These are phyloP conservation scores for Narthecium ossifragum DNA, from an alignment of 106 monocot genomes.

Conservation along the genomic window DNA sequence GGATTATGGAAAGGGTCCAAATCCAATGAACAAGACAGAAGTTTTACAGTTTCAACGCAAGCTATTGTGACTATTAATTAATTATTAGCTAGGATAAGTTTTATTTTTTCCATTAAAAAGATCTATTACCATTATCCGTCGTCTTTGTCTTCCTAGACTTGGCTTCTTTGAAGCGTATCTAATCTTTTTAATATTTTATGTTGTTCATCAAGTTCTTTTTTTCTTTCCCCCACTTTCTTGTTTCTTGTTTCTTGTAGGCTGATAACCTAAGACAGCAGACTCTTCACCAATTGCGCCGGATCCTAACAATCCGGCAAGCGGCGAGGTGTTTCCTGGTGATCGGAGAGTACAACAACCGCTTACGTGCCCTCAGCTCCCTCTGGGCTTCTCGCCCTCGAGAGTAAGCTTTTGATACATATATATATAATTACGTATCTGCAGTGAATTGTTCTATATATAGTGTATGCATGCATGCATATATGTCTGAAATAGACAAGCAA, in stretches of 20 bases:
- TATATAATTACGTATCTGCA: not conserved
- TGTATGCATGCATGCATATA: not conserved
- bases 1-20: constrained; percentile 2
- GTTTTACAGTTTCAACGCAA: not conserved
- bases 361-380: constrained; percentile 79
- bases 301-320: constrained; percentile 70
- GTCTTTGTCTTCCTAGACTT: too few relatives aligned
- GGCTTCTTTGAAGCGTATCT: too few relatives aligned
- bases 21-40: not conserved
- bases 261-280: constrained; percentile 90
- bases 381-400: constrained; percentile 87
- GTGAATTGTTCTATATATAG: not conserved
- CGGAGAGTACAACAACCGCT: constrained; percentile 71
- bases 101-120: too few relatives aligned
- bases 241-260: constrained; percentile 33
- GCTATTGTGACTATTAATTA: too few relatives aligned
- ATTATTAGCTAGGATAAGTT: too few relatives aligned
- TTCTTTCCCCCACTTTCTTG: not conserved
- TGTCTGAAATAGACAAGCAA: not conserved
- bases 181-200: too few relatives aligned
- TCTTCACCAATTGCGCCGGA: constrained; percentile 62
- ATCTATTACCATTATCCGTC: too few relatives aligned
- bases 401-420: constrained; percentile 27
- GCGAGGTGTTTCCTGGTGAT: constrained; percentile 78
- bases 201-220: not conserved